Evolutionary conservation across 495 filamentous ascomycete species (phyloP), one percentile per base, ranked within the genome.

Genomic region (Penicillium waksmanii): DNA sequence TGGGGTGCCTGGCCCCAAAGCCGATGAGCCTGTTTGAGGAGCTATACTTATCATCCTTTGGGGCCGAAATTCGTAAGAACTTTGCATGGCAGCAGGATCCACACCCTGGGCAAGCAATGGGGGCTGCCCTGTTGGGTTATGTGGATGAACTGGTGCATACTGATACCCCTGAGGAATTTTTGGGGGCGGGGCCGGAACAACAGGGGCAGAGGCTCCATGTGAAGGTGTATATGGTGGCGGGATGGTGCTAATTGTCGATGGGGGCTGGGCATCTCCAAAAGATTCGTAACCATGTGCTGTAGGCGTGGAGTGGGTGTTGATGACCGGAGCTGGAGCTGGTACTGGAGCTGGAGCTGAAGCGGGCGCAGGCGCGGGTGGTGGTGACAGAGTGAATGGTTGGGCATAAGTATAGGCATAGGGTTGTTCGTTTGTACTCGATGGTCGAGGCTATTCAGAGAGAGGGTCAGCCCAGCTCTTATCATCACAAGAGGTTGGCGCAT

Each of bases 1-100:
- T 1, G 83, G 84, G 1, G 78, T 77, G 7, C 82, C 82, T 53
- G 71, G 65, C 0, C 84, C 83, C 35, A 87, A 61, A 13, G 80
- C 80, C 53, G 82, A 84, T 11, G 75, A 43, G 43, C 61, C 60
- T 13, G 72, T 56, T 6, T 64, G 47, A 12, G 63, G 23, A 50
- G 61, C 27, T 31, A 31, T 31, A 31, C 27, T 31, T 5, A 31
- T 62, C 6, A 63, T 53, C 36, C 61, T 17, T 17, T 50, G 27
- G 15, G 65, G 60, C 1, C 51, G 55, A 9, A 61, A 50, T 19
- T 51, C 63, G 52, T 66, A 70, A 2, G 58, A 64, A 31, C 66
- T 61, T 10, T 57, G 51, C 42, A 55, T 62, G 35, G 64, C 63
- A 36, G 65, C 57, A 13, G 66, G 60, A 2, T 59, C 67, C 33